Evolutionary conservation across 139 green algal genomes (phyloP).

Genomic region (Trebouxia sp.): DNA sequence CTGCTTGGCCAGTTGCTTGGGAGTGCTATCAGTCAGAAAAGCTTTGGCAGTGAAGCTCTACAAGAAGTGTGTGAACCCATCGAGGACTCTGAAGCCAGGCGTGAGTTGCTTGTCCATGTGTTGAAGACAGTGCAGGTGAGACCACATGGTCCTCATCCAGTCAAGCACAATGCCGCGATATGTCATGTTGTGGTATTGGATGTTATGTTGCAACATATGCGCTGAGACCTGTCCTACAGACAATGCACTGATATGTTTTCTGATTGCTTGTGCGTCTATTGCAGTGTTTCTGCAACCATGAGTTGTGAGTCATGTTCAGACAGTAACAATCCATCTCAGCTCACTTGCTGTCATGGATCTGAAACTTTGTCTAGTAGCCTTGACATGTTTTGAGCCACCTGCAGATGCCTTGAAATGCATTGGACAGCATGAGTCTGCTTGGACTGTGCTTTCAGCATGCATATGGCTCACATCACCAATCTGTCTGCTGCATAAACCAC

Average conservation of each 20-base stretch:
- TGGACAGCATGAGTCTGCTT: background rate
- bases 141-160: no score
- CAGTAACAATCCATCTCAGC: no score
- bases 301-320: no score
- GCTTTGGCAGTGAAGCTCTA: conserved; percentile 42
- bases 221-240: no score
- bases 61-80: conserved; percentile 36
- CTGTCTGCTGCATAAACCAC: background rate
- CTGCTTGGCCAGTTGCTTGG: conserved; percentile 73
- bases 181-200: no score
- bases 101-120: conserved; percentile 50
- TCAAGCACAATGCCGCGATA: no score
- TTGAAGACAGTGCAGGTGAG: conserved; percentile 28
- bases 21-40: conserved; percentile 35
- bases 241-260: background rate
- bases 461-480: background rate
- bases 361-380: background rate
- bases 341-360: no score
- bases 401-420: background rate
- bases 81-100: conserved; percentile 62
- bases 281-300: no score
- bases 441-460: background rate
- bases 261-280: background rate
- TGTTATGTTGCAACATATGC: no score
- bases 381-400: background rate